Percentiles rank a stretch among this genome's conserved stretches.
Conservation (phyloP, 495 filamentous ascomycete species). For the Parachaetomium inaequale region DNA sequence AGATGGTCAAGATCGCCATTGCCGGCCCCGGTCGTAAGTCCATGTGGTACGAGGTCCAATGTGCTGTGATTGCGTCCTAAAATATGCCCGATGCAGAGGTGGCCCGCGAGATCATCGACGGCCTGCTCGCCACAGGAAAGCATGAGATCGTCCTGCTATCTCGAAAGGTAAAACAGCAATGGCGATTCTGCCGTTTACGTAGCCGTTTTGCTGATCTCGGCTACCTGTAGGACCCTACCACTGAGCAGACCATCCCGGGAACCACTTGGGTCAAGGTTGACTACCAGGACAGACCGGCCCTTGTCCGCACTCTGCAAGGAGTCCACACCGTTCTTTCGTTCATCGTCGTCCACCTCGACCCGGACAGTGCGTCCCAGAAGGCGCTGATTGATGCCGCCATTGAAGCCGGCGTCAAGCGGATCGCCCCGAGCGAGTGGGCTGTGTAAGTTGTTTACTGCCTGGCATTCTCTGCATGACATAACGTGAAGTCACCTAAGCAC, state of each 20-base stretch:
- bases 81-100: constrained; percentile 39
- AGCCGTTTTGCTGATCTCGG: too few species aligned
- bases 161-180: constrained; percentile 35
- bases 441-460: constrained; percentile 24
- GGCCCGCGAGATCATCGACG: constrained; percentile 52
- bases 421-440: constrained; percentile 47
- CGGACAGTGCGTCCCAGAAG: constrained; percentile 35
- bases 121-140: constrained; percentile 45
- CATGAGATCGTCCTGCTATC: constrained; percentile 51
- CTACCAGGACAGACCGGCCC: constrained; percentile 39
- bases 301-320: constrained; percentile 43
- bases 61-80: not conserved
- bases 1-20: constrained; percentile 55
- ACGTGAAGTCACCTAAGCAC: too few species aligned
- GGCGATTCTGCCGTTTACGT: not conserved
- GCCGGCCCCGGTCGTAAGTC: constrained; percentile 51
- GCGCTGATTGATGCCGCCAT: constrained; percentile 51
- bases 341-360: constrained; percentile 25
- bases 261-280: constrained; percentile 41
- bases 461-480: too few species aligned
- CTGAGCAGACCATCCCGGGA: constrained; percentile 8
- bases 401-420: constrained; percentile 50
- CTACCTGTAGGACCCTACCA: constrained; percentile 14
- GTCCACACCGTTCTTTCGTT: constrained; percentile 55
- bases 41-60: not conserved